Base-by-base conservation (phyloP, 768 basidiomycete genomes). In the Calvatia gigantea region DNA sequence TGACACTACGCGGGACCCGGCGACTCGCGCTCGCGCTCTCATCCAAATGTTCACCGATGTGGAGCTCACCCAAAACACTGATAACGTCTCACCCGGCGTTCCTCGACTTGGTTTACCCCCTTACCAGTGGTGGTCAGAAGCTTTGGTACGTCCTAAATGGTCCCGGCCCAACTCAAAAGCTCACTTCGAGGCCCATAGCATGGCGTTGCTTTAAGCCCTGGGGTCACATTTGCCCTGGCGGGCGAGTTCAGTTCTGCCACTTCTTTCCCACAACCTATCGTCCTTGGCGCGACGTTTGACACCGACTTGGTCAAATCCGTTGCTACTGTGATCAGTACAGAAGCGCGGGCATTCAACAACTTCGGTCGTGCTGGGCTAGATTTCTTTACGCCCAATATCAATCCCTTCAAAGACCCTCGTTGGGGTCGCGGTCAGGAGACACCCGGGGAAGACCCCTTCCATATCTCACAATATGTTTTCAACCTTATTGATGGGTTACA, bases 401-500 rank as follows among this genome's bases (percentile, higher is more conserved):
- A 77, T 58, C 75, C 82, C 0, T 84, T 84, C 73, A 82, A 76
- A 54, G 83, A 85, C 58, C 82, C 83, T 39, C 80, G 82, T 11
- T 84, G 83, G 82, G 82, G 82, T 5, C 71, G 82, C 42, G 82
- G 82, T 0, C 82, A 83, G 60, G 83, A 84, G 66, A 84, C 82
- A 0, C 82, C 81, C 5, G 82, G 82, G 51, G 82, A 85, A 65
- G 83, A 85, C 46, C 76, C 82, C 0, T 81, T 74, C 67, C 80
- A 77, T 56, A 69, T 78, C 28, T 64, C 77, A 0, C 75, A 75
- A 68, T 85, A 84, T 57, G 80, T 82, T 19, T 75, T 75, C 62
- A 76, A 76, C 59, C 72, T 83, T 43, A 73, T 85, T 21, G 66
- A 76, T 2, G 82, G 82, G 0, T 69, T 84, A 2, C 82, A 85